Conservation (phyloP, 768 basidiomycete species). For the Clavulina sp. region DNA sequence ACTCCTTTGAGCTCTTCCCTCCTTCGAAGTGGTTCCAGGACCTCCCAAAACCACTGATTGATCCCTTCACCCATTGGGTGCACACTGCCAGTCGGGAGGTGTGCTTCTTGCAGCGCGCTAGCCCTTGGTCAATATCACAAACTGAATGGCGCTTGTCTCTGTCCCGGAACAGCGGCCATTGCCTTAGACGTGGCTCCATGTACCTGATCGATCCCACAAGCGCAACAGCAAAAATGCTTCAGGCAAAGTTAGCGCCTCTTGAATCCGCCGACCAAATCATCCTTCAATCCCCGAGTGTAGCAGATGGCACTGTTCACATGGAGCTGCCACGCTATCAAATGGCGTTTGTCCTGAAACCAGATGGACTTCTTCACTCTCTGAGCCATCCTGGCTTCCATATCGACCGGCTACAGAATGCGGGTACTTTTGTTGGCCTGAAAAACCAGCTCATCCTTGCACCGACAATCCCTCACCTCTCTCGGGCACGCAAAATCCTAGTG, state of each 20-base stretch:
- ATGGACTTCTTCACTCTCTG: constrained; percentile 25
- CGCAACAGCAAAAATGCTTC: neutral
- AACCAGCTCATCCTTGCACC: constrained; percentile 23
- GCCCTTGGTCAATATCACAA: neutral
- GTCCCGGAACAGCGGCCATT: neutral
- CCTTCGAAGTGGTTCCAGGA: too few relatives aligned
- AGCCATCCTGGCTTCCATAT: constrained; percentile 28
- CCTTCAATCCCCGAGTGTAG: neutral
- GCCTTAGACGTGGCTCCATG: neutral
- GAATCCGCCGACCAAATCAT: neutral
- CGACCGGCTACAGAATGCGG: constrained; percentile 25
- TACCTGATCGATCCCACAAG: neutral
- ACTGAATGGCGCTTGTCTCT: neutral
- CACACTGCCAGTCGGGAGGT: too few relatives aligned
- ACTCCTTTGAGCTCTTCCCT: too few relatives aligned
- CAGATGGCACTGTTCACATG: constrained; percentile 13
- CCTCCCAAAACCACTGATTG: too few relatives aligned
- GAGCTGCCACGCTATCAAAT: constrained; percentile 24
- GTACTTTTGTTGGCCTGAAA: constrained; percentile 28
- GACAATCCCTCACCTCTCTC: neutral
- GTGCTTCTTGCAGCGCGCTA: too few relatives aligned
- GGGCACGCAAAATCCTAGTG: constrained; percentile 11
- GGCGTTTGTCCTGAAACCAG: constrained; percentile 17
- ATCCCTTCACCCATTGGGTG: too few relatives aligned
- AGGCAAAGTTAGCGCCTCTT: neutral